phyloP scores from a whole-genome alignment of 2,329 filamentous ascomycete species.

The Verticillium nonalfalfae region DNA sequence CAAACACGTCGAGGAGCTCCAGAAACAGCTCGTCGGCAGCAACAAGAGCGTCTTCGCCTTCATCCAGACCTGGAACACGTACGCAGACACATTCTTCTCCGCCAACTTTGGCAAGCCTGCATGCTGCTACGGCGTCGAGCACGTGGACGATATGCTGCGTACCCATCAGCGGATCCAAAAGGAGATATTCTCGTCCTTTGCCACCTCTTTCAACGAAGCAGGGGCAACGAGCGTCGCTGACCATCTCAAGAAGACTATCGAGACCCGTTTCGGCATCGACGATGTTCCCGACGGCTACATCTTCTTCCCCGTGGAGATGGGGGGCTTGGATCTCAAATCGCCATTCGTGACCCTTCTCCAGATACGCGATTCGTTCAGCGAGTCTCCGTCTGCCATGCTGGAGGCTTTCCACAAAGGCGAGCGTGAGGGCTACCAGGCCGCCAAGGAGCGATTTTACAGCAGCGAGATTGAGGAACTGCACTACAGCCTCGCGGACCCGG shows the following conservation, averaged over 20 bases:
- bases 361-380: constrained; percentile 24
- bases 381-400: constrained; percentile 22
- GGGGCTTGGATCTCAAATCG: constrained; percentile 38
- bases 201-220: constrained; percentile 12
- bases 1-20: constrained; percentile 52
- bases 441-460: constrained; percentile 26
- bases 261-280: constrained; percentile 40
- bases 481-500: constrained; percentile 10
- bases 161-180: constrained; percentile 43
- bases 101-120: constrained; percentile 46
- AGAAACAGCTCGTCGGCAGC: constrained; percentile 46
- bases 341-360: constrained; percentile 36
- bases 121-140: constrained; percentile 43
- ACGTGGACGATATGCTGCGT: constrained; percentile 45
- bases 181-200: constrained; percentile 33
- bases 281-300: constrained; percentile 38
- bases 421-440: constrained; percentile 22
- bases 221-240: constrained; percentile 38
- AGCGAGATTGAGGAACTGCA: constrained; percentile 8
- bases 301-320: constrained; percentile 37
- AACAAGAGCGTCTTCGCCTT: constrained; percentile 42
- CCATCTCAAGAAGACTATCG: constrained; percentile 47
- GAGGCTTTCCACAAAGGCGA: constrained; percentile 25
- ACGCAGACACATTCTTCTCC: constrained; percentile 43
- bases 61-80: constrained; percentile 45